Evolutionary conservation across 192 early-diverging fungal species (phyloP).

Genomic region (Chytriomyces sp.): DNA sequence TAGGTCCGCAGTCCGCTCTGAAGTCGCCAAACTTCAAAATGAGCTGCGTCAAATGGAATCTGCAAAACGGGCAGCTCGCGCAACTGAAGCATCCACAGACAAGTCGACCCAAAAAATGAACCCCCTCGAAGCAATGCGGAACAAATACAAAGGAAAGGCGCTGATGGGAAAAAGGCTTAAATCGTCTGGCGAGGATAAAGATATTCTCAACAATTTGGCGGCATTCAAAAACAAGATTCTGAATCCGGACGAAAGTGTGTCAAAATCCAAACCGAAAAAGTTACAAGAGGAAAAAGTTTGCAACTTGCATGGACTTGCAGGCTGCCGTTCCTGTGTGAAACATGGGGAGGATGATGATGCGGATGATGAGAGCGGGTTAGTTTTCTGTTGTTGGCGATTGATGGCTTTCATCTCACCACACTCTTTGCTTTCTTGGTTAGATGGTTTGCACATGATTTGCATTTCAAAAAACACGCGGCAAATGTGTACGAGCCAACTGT

Average conservation of each 20-base stretch:
- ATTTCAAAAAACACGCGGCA: conserved; percentile 72
- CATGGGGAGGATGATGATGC: conserved; percentile 52
- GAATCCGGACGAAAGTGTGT: not conserved
- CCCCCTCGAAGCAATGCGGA: conserved; percentile 32
- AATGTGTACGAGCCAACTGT: conserved; percentile 58
- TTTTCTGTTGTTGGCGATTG: not conserved
- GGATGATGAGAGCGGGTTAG: conserved; percentile 55
- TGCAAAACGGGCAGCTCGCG: not conserved
- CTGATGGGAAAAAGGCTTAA: conserved; percentile 19
- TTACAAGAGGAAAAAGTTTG: conserved; percentile 54
- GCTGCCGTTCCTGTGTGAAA: conserved; percentile 74
- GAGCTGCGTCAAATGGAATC: conserved; percentile 68
- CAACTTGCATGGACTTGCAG: conserved; percentile 68
- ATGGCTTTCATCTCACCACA: no score
- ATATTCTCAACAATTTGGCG: conserved; percentile 17
- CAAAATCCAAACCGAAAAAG: conserved; percentile 16
- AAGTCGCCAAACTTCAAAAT: conserved; percentile 67
- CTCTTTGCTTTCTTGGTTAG: not conserved
- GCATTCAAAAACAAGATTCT: conserved; percentile 31
- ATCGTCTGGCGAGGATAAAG: conserved; percentile 13
- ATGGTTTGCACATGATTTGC: conserved; percentile 81
- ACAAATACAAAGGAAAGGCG: conserved; percentile 34
- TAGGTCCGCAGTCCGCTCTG: conserved; percentile 45
- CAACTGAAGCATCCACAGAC: conserved; percentile 37
- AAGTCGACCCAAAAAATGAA: conserved; percentile 40